Evolutionary conservation across 768 basidiomycete genomes (phyloP).

Genomic region (Coprinopsis marcescibilis): DNA sequence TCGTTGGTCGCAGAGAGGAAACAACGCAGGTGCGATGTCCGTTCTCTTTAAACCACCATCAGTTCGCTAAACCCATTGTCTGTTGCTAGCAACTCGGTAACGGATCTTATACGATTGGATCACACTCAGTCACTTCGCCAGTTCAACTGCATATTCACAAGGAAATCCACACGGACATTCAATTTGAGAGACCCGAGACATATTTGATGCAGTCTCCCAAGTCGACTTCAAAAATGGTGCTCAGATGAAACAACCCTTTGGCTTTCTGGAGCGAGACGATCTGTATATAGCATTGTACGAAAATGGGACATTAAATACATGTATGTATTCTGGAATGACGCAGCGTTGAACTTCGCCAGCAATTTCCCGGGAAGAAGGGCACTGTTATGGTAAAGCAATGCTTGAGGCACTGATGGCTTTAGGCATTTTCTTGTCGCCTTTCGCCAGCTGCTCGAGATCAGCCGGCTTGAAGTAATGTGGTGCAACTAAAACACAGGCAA

Average conservation of each 20-base stretch:
- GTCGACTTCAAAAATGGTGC: background rate
- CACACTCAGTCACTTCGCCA: background rate
- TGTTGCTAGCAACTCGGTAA: too few species aligned
- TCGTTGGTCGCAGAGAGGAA: constrained; percentile 2
- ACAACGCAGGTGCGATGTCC: constrained; percentile 4
- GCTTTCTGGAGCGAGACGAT: too few species aligned
- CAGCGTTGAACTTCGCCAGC: too few species aligned
- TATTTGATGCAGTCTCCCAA: background rate
- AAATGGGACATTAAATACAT: too few species aligned
- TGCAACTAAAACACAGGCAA: constrained; percentile 52
- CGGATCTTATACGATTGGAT: too few species aligned
- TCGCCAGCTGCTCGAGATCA: constrained; percentile 72
- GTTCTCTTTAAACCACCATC: too few species aligned
- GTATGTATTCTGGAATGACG: too few species aligned
- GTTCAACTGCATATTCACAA: background rate
- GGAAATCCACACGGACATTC: constrained; percentile 3
- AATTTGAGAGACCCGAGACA: background rate
- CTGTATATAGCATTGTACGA: too few species aligned
- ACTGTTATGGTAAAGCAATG: constrained; percentile 20
- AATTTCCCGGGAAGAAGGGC: too few species aligned
- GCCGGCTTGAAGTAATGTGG: constrained; percentile 94
- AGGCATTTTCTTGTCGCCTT: constrained; percentile 93
- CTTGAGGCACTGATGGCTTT: constrained; percentile 53
- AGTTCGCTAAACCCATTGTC: too few species aligned
- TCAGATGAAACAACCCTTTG: too few species aligned